Conservation (phyloP, 106 monocot species). For the Alisma plantagoaquatica region DNA sequence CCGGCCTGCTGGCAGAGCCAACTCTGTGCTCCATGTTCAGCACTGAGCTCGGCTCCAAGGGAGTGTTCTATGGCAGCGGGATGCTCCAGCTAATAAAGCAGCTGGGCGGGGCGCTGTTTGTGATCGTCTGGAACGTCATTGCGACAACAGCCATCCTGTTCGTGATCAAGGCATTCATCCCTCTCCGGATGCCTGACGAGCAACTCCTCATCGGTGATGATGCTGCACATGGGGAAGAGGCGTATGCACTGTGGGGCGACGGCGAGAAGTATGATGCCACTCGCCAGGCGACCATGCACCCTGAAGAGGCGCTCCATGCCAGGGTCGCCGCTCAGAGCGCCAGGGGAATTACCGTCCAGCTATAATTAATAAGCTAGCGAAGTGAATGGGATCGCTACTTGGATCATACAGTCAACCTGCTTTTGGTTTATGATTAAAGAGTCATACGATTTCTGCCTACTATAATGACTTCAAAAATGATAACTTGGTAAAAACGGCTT, state of each 20-base stretch:
- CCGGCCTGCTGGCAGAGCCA: constrained; percentile 4
- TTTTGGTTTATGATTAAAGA: too few relatives aligned
- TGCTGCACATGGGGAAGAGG: constrained; percentile 8
- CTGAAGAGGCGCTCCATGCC: neutral
- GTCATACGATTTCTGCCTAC: too few relatives aligned
- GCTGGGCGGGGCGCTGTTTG: constrained; percentile 1
- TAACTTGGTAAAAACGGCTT: too few relatives aligned
- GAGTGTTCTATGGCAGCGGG: neutral
- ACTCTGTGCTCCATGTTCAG: neutral
- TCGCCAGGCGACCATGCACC: constrained; percentile 2
- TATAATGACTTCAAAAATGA: too few relatives aligned
- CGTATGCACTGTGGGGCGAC: constrained; percentile 12
- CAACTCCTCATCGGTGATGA: constrained; percentile 5
- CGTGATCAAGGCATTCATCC: constrained; percentile 1
- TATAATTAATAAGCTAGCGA: too few relatives aligned
- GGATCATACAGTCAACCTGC: too few relatives aligned
- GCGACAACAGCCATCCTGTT: neutral
- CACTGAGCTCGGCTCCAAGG: neutral
- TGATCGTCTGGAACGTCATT: constrained; percentile 1
- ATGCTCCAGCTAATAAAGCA: constrained; percentile 3
- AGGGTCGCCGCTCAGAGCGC: neutral
- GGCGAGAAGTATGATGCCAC: constrained; percentile 9
- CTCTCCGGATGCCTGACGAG: constrained; percentile 4
- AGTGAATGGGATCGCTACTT: too few relatives aligned
- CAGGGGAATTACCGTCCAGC: constrained; percentile 11